Conservation (phyloP, 2,329 filamentous ascomycete species). For the Penicillium sp. region DNA sequence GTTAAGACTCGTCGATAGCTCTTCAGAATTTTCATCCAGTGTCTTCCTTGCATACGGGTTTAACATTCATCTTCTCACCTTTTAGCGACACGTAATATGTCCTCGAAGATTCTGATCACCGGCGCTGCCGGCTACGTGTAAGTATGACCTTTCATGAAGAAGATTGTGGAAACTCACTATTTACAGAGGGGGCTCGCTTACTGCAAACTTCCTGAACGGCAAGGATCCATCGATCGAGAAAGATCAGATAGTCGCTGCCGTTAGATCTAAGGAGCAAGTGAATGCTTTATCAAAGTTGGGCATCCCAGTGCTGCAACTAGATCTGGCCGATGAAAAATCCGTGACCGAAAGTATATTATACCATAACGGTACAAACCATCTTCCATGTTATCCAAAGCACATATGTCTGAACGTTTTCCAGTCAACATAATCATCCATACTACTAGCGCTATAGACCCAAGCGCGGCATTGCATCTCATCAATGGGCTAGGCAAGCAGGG, state of each 20-base stretch:
- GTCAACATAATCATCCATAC: slow-evolving; percentile 6
- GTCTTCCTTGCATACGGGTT: too few species aligned
- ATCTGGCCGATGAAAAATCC: slow-evolving; percentile 1
- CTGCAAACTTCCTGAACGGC: slow-evolving; percentile 2
- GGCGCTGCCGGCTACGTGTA: background rate
- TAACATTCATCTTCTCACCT: too few species aligned
- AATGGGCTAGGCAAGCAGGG: slow-evolving; percentile 1
- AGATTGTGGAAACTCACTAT: background rate
- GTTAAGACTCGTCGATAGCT: too few species aligned
- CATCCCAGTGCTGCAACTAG: background rate
- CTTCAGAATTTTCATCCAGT: too few species aligned
- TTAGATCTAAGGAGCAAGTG: slow-evolving; percentile 4
- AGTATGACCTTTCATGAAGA: background rate
- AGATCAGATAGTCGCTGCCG: slow-evolving; percentile 1
- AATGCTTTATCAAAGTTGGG: background rate
- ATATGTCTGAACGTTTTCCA: background rate
- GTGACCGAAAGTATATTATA: slow-evolving; percentile 1
- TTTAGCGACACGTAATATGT: too few species aligned
- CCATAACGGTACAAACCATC: slow-evolving; percentile 1
- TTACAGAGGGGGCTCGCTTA: slow-evolving; percentile 3
- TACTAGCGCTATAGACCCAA: slow-evolving; percentile 1
- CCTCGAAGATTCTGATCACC: slow-evolving; percentile 3
- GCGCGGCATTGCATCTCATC: background rate
- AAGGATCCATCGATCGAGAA: background rate
- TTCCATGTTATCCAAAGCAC: background rate